Evolutionary conservation across 805 yeast genomes (phyloP), one percentile per base, ranked within the genome.

Genomic region (Cyberlindnera sargentensis): DNA sequence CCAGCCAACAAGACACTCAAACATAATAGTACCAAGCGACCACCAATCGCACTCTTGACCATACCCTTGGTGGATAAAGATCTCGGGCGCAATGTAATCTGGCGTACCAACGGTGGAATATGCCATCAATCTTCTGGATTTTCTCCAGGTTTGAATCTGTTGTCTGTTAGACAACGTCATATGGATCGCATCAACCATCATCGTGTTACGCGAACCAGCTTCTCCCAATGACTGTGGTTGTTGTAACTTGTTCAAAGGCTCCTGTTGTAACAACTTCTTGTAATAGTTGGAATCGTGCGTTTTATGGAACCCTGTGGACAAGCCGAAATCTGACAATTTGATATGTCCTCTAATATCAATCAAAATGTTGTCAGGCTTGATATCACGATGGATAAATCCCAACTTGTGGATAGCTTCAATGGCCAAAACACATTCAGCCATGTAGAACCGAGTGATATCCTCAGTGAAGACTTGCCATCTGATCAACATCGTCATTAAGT

Each of bases 101-200:
- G 99, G 99, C 0, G 96, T 87, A 4, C 99, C 99, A n/a, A 93
- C 99, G 49, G 93, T 87, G 3, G 97, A 88, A 54, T 88, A 86
- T 3, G 99, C 99, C 62, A 84, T 82, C 55, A 85, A 82, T 50
- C 87, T 79, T 58, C 90, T 95, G 4, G 66, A 62, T 47, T 80
- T 82, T 53, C 95, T 78, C 52, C 84, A 66, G 8, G 87, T 80
- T 49, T 86, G 80, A 60, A 89, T 71, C 58, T 78, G 76, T 63
- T 91, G 95, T 64, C 99, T 81, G 60, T 90, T 90, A 5, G 96
- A 84, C 83, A 93, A 88, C 3, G 99, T 93, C 63, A 93, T 71
- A 59, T 88, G 95, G 58, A 93, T 93, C 1, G 97, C 90, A 63
- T 91, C 98, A 36, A 88, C 95, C 79, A 84, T 76, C 76, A 84